A percentile compares a stretch with the other conserved stretches of the same genome.
Conservation (phyloP, 441 rosid genomes). For the Adansonia gregorii region DNA sequence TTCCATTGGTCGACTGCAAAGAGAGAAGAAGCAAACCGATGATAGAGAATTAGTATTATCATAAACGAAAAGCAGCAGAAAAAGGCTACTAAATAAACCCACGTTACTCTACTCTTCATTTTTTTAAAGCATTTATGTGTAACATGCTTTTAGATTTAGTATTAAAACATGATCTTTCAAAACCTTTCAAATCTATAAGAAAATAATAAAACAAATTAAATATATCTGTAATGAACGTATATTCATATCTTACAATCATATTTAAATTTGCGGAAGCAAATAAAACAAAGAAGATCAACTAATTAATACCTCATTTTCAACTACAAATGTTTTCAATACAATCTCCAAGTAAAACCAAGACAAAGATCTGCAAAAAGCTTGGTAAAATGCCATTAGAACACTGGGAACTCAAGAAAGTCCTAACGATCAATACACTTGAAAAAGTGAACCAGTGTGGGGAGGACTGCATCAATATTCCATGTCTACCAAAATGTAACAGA, state of each 20-base stretch:
- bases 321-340: neutral
- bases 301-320: neutral
- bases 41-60: neutral
- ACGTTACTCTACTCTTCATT: no score
- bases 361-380: neutral
- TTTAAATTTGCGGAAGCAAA: no score
- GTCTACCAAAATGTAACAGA: no score
- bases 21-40: neutral
- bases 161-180: no score
- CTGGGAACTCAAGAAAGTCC: neutral
- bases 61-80: neutral
- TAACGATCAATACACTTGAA: neutral
- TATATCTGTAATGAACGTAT: no score
- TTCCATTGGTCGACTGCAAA: conserved; percentile 7
- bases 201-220: no score
- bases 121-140: no score
- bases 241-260: no score
- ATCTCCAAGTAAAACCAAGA: neutral
- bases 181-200: no score
- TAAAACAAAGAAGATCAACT: neutral
- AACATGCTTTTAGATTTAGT: no score
- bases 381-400: neutral
- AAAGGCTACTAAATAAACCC: no score
- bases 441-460: neutral
- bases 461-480: no score